Evolutionary conservation across 202 grass and related monocot genomes (phyloP), one percentile per base, ranked within the genome.

Genomic region (Bolboschoenoplectus hybrid): DNA sequence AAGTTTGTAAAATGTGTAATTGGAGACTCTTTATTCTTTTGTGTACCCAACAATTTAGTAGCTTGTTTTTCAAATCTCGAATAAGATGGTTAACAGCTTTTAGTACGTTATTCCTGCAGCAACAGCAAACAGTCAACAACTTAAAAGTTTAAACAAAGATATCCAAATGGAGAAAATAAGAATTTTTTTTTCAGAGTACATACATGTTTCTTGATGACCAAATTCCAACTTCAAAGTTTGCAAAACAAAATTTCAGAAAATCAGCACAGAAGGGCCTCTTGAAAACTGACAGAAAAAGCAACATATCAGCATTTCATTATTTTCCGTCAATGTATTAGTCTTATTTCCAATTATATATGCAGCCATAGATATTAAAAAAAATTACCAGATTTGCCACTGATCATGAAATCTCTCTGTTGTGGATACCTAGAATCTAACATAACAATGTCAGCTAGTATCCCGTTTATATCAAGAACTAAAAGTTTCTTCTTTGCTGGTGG

Each of bases 181-280:
- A 35, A 64, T 58, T 3, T 16, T 5, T 17, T 13, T 14, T 17
- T 74, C 45, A 5, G 12, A 78, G 2, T 40, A 41, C 35, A 2
- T 79, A 95, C 96, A 66, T 90, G 81, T 91, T 89, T 73, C 93
- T 91, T 45, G 96, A 98, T 9, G 96, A 95, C 96, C 96, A 95
- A 81, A 98, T 73, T 65, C 91, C 96, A 45, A 95, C 74, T 65
- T 94, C 86, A 86, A 95, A 98, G 71, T 93, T 94, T 80, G 88
- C 74, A 63, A 95, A 98, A 85, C 96, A 95, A 74, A 98, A 98
- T 38, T 88, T 89, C 80, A 98, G 53, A 91, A 98, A 98, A 85
- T 98, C 96, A 5, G 90, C 82, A 67, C 26, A 86, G 88, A 90
- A 91, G 2, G 90, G 89, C 84, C 96, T 92, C 85, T 40, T 91